Evolutionary conservation across 1,139 yeast species (phyloP).

Genomic region (Nakaseomyces nivariensis): DNA sequence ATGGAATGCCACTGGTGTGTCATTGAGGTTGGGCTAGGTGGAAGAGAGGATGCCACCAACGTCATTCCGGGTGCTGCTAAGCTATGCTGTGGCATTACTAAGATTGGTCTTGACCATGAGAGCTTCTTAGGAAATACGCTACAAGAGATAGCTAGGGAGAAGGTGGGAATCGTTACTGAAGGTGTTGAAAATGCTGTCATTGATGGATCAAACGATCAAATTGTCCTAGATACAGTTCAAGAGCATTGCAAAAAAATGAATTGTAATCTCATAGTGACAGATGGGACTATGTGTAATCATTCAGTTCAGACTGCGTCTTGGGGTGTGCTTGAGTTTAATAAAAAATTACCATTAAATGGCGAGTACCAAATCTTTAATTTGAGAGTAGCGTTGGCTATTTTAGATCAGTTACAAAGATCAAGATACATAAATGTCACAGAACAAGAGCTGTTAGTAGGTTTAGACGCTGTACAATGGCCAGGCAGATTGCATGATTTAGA

Average conservation of each 20-base stretch:
- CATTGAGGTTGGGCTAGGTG: conserved; percentile 88
- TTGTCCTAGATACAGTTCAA: conserved; percentile 37
- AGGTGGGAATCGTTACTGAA: conserved; percentile 72
- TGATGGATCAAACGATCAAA: conserved; percentile 54
- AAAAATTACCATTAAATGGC: conserved; percentile 48
- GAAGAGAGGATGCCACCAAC: conserved; percentile 80
- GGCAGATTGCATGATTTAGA: conserved; percentile 47
- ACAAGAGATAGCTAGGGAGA: conserved; percentile 56
- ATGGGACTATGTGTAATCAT: conserved; percentile 14
- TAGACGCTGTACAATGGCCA: conserved; percentile 46
- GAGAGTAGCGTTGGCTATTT: conserved; percentile 54
- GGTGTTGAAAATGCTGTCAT: conserved; percentile 51
- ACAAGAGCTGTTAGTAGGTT: conserved; percentile 39
- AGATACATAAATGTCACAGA: conserved; percentile 20
- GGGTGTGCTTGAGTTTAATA: conserved; percentile 15
- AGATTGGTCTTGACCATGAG: conserved; percentile 81
- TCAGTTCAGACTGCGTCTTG: conserved; percentile 30
- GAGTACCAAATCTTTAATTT: conserved; percentile 62
- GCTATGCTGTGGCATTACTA: conserved; percentile 65
- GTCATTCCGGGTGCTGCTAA: conserved; percentile 38
- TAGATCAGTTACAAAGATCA: conserved; percentile 31
- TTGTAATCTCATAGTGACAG: conserved; percentile 21
- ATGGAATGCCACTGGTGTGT: conserved; percentile 60
- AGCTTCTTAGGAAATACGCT: conserved; percentile 58
- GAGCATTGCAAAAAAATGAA: conserved; percentile 26